Evolutionary conservation across 139 green algal species (phyloP).

Genomic region (Chloropicon primus): DNA sequence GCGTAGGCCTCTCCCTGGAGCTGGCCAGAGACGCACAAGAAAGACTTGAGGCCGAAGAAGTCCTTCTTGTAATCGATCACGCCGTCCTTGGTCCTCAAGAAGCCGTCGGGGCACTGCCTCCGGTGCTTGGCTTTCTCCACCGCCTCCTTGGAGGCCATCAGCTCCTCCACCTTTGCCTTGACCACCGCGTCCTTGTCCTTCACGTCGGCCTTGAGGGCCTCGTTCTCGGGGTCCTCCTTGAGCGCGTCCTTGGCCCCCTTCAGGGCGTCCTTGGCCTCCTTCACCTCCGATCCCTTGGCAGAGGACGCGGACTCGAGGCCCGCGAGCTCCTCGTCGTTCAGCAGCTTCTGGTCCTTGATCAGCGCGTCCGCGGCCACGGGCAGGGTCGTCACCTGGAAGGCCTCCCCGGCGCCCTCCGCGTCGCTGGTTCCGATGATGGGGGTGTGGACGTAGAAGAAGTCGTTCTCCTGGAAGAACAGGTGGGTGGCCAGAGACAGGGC

Average conservation of each 20-base stretch:
- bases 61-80: conserved; percentile 78
- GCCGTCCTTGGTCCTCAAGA: conserved; percentile 26
- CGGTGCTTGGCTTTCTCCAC: conserved; percentile 40
- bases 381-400: conserved; percentile 92
- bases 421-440: conserved; percentile 89
- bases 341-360: not conserved
- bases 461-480: conserved; percentile 81
- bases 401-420: conserved; percentile 95
- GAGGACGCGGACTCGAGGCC: conserved; percentile 7
- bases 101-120: conserved; percentile 17
- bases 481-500: conserved; percentile 90
- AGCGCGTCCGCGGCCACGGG: conserved; percentile 23
- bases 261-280: conserved; percentile 9
- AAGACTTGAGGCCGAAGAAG: conserved; percentile 86
- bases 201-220: conserved; percentile 32
- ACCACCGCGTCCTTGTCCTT: conserved; percentile 6
- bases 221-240: conserved; percentile 54
- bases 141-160: conserved; percentile 56
- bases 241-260: conserved; percentile 24
- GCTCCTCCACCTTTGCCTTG: conserved; percentile 37
- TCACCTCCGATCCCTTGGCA: conserved; percentile 33
- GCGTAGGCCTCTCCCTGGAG: conserved; percentile 85
- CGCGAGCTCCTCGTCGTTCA: not conserved
- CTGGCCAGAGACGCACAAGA: conserved; percentile 90
- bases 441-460: conserved; percentile 96